Conservation (phyloP, 495 filamentous ascomycete genomes). For the Penicillium pancosmium region DNA sequence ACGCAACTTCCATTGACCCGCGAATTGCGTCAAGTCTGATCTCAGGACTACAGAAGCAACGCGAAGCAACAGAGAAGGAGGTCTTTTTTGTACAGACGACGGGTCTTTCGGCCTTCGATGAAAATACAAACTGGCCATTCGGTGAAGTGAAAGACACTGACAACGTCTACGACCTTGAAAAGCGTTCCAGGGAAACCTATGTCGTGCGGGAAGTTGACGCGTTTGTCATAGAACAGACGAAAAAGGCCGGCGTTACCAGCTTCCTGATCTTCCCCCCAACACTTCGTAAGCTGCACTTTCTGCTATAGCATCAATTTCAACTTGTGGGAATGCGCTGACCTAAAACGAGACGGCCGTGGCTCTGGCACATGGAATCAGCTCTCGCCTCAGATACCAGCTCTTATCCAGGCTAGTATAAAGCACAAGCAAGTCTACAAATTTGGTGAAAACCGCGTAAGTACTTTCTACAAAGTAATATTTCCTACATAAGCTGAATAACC, state of each 20-base stretch:
- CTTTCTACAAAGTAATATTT: background rate
- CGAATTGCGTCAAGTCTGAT: background rate
- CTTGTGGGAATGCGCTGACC: background rate
- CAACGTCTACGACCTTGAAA: slow-evolving; percentile 10
- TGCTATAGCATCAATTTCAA: background rate
- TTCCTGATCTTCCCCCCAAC: slow-evolving; percentile 11
- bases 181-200: slow-evolving; percentile 10
- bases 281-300: background rate
- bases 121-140: slow-evolving; percentile 13
- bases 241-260: slow-evolving; percentile 5
- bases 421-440: slow-evolving; percentile 7
- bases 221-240: slow-evolving; percentile 9
- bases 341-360: background rate
- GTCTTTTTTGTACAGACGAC: background rate
- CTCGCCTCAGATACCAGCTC: slow-evolving; percentile 8
- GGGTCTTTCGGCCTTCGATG: slow-evolving; percentile 1
- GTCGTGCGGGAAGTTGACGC: slow-evolving; percentile 11
- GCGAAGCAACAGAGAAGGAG: background rate
- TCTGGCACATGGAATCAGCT: slow-evolving; percentile 8
- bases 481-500: background rate
- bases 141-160: slow-evolving; percentile 10
- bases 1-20: background rate
- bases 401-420: slow-evolving; percentile 1
- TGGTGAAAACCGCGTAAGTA: slow-evolving; percentile 1
- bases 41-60: background rate